A percentile compares a stretch with the other conserved stretches of the same genome.
Conservation (phyloP, 805 yeast species). For the Lipomyces anomalus region DNA sequence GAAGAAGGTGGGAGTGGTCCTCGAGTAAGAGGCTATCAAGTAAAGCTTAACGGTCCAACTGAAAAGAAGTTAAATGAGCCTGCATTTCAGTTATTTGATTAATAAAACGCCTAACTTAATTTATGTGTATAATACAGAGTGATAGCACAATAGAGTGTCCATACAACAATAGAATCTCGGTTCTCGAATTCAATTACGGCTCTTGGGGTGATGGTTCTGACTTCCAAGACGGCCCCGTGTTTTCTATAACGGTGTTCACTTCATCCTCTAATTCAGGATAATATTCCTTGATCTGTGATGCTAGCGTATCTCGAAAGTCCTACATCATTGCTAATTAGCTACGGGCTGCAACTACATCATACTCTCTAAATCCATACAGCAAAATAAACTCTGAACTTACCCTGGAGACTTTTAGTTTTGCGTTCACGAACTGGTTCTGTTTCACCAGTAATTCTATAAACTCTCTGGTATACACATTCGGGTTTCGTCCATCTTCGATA, state of each 20-base stretch:
- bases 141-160: no score
- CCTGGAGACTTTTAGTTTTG: constrained; percentile 73
- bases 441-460: constrained; percentile 91
- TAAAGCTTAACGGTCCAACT: constrained; percentile 12
- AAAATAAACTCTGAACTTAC: not conserved
- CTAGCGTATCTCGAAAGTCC: constrained; percentile 58
- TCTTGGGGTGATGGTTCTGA: no score
- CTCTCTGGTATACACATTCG: constrained; percentile 94
- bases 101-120: no score
- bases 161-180: no score
- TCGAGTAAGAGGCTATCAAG: constrained; percentile 25
- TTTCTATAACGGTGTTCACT: constrained; percentile 34
- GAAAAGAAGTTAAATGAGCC: constrained; percentile 15
- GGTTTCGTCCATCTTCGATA: constrained; percentile 94
- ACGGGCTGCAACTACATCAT: not conserved
- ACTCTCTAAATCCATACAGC: not conserved
- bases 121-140: no score
- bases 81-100: constrained; percentile 11
- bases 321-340: no score
- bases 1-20: constrained; percentile 10
- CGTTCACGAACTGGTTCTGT: constrained; percentile 80
- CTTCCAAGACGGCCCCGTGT: constrained; percentile 12
- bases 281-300: constrained; percentile 62
- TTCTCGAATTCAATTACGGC: no score
- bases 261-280: constrained; percentile 66